A percentile compares a stretch with the other conserved stretches of the same genome.
phyloP scores from a whole-genome alignment of 148 eudicot species.

The Selenicereus undatus region DNA sequence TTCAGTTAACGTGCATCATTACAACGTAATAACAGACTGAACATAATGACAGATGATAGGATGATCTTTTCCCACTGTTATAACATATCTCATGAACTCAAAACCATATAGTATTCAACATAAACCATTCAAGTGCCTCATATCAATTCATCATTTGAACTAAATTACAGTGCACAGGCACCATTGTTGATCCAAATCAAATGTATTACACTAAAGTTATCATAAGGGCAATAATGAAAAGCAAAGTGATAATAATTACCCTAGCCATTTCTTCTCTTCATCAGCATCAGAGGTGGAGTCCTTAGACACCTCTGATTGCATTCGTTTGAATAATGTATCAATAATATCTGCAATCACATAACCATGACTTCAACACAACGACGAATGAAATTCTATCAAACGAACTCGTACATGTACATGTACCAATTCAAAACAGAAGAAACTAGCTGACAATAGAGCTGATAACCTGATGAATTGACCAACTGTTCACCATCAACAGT shows the following conservation, averaged over 20 bases:
- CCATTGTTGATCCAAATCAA: not conserved
- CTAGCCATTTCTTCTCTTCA: slow-evolving; percentile 84
- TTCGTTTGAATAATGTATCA: slow-evolving; percentile 43
- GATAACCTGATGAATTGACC: slow-evolving; percentile 88
- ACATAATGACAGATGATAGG: not conserved
- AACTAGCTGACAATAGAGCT: not conserved
- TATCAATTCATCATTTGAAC: too few species aligned
- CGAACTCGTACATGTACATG: not conserved
- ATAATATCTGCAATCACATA: slow-evolving; percentile 60
- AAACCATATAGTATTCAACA: not conserved
- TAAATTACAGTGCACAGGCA: not conserved
- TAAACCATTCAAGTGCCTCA: too few species aligned
- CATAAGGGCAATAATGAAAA: not conserved
- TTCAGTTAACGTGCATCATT: not conserved
- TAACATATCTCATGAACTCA: not conserved
- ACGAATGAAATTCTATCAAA: not conserved
- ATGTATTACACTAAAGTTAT: not conserved
- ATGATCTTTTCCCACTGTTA: not conserved
- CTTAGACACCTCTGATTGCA: slow-evolving; percentile 38
- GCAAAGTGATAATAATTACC: slow-evolving; percentile 35
- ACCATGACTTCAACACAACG: slow-evolving; percentile 1
- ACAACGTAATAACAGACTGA: not conserved
- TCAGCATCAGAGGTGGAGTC: slow-evolving; percentile 28
- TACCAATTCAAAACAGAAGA: not conserved
- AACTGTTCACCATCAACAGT: slow-evolving; percentile 86